Evolutionary conservation across 1,139 yeast genomes (phyloP), one percentile per base, ranked within the genome.

Genomic region (Yamadazyma siamensis): DNA sequence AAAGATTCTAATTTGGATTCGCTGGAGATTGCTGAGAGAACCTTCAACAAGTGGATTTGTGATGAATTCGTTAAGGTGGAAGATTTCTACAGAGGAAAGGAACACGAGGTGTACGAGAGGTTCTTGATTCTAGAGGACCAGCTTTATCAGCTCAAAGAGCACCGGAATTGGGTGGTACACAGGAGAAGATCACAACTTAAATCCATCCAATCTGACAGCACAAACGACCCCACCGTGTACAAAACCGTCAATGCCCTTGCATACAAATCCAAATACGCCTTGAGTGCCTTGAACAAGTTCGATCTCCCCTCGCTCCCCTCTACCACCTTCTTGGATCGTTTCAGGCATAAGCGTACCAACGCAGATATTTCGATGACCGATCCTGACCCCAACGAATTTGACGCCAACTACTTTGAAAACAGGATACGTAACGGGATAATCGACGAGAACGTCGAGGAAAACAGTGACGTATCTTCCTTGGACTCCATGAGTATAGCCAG

Each of bases 41-140:
- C 70, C 23, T 86, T 85, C 41, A 41, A 65, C 12, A 49, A 44
- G 2, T 85, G 94, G 94, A 62, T 84, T 4, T 78, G 81, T 32
- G 35, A 44, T 0, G 79, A 85, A 48, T 61, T 80, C 14, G 37
- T 30, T 3, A 82, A 79, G 48, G 81, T 85, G 8, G 79, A 83
- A 28, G 34, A 25, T 0, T 85, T 85, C 49, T 85, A 71, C 51
- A 59, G 52, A 26, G 75, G 70, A 25, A 77, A 71, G 44, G 94
- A 84, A 46, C 64, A 65, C 19, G 81, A 77, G 24, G 77, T 73
- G 0, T 67, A 77, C 27, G 76, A 76, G 34, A 61, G 89, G 38
- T 80, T 74, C 43, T 56, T 77, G 11, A 51, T 80, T 7, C 51
- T 86, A 14, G 84, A 82, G 44, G 84, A 77, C 41, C 95, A 85